These are phyloP conservation scores for Tremella yokohamensis DNA, from an alignment of 768 basidiomycete species.

Conservation along the genomic window DNA sequence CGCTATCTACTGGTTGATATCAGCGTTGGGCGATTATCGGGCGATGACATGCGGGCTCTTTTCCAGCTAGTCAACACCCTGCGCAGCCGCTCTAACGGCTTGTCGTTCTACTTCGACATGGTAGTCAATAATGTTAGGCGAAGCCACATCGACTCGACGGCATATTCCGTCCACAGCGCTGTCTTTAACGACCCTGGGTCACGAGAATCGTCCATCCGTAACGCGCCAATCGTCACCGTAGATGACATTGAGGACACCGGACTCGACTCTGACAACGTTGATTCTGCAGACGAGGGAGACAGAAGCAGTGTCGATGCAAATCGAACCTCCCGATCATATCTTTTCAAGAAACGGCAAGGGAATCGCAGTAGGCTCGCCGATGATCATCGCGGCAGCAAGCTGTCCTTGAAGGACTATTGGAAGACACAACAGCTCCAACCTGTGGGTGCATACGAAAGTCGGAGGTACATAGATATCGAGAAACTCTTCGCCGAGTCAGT, in stretches of 20 bases:
- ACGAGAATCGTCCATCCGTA: constrained; percentile 32
- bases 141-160: constrained; percentile 44
- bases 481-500: constrained; percentile 32
- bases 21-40: constrained; percentile 37
- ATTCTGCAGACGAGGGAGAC: too few species aligned
- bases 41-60: constrained; percentile 36
- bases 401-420: constrained; percentile 40
- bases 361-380: constrained; percentile 5
- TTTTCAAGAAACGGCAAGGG: not conserved
- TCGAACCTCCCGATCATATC: too few species aligned
- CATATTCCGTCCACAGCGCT: constrained; percentile 32
- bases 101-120: constrained; percentile 49
- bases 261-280: constrained; percentile 10
- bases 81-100: constrained; percentile 41
- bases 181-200: constrained; percentile 25
- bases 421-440: constrained; percentile 39
- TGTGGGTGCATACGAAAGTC: constrained; percentile 47
- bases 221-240: not conserved
- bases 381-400: constrained; percentile 32
- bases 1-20: constrained; percentile 43
- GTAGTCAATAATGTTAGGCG: constrained; percentile 39
- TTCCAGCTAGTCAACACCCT: constrained; percentile 33
- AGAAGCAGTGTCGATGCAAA: too few species aligned
- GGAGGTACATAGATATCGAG: constrained; percentile 47
- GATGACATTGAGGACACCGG: constrained; percentile 12